These are phyloP conservation scores for Hypomontagnella monticulosa DNA, from an alignment of 495 filamentous ascomycete genomes.

Conservation along the genomic window DNA sequence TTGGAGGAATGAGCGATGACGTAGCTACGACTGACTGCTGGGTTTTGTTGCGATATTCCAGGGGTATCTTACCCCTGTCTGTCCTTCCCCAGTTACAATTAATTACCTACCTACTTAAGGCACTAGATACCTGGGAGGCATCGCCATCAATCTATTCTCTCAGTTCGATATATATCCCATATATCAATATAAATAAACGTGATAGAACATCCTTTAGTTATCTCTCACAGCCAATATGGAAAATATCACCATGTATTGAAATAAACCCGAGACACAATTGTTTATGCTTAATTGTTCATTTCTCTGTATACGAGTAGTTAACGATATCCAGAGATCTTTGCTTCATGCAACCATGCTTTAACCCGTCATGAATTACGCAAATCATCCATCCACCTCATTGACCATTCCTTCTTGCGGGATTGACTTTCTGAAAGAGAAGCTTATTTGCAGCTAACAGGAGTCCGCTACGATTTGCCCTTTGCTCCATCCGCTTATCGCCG, in stretches of 20 bases:
- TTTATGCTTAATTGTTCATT: conserved; percentile 22
- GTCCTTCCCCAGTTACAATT: not conserved
- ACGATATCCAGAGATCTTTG: conserved; percentile 10
- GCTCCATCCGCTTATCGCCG: conserved; percentile 10
- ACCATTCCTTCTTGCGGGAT: conserved; percentile 4
- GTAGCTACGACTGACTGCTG: conserved; percentile 33
- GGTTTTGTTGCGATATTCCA: conserved; percentile 20
- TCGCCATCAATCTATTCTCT: too few relatives aligned
- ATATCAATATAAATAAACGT: too few relatives aligned
- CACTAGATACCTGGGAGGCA: too few relatives aligned
- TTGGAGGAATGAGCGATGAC: conserved; percentile 37
- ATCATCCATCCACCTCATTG: conserved; percentile 12
- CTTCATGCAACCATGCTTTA: conserved; percentile 20
- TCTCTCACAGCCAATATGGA: not conserved
- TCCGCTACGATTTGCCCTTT: too few relatives aligned
- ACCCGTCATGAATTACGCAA: conserved; percentile 11
- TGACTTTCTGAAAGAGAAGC: conserved; percentile 17
- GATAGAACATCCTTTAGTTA: not conserved
- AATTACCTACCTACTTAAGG: too few relatives aligned
- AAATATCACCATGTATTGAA: not conserved
- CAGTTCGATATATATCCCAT: too few relatives aligned
- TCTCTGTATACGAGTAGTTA: conserved; percentile 19
- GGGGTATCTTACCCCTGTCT: conserved; percentile 18
- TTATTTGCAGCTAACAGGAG: conserved; percentile 1
- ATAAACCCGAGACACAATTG: not conserved